These are phyloP conservation scores for Xenoacremonium recifei DNA, from an alignment of 2,329 filamentous ascomycete species.

Conservation along the genomic window DNA sequence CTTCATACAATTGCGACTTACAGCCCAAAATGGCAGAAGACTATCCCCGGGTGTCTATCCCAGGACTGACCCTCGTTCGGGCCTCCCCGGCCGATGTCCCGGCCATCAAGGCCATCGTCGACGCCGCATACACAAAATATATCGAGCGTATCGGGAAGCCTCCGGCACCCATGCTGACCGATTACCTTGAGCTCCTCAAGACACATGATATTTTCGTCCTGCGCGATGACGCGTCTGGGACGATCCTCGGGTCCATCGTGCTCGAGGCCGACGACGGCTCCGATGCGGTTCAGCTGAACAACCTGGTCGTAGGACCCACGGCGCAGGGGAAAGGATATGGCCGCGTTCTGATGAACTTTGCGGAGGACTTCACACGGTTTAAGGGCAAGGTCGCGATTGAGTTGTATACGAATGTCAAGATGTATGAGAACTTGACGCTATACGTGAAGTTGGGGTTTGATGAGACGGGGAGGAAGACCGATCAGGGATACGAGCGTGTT, in stretches of 20 bases:
- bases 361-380: slow-evolving; percentile 25
- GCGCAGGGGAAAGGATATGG: slow-evolving; percentile 32
- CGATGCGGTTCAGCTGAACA: slow-evolving; percentile 24
- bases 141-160: slow-evolving; percentile 32
- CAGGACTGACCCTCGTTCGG: background rate
- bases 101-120: slow-evolving; percentile 28
- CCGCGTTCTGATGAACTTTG: slow-evolving; percentile 29
- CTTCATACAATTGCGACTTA: too few relatives aligned
- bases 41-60: too few relatives aligned
- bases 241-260: slow-evolving; percentile 29
- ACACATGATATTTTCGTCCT: slow-evolving; percentile 25
- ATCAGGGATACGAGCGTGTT: slow-evolving; percentile 33
- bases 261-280: slow-evolving; percentile 12
- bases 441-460: slow-evolving; percentile 32
- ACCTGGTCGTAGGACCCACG: slow-evolving; percentile 26
- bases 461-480: slow-evolving; percentile 27
- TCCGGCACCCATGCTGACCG: slow-evolving; percentile 35
- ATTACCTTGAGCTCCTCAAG: slow-evolving; percentile 30
- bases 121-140: slow-evolving; percentile 32
- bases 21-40: too few relatives aligned
- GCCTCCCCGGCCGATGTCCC: slow-evolving; percentile 20
- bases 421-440: slow-evolving; percentile 31
- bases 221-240: background rate
- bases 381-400: slow-evolving; percentile 19
- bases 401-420: slow-evolving; percentile 35